phyloP scores from a whole-genome alignment of 108 stramenopile genomes.

The Discostella stelligeroides region DNA sequence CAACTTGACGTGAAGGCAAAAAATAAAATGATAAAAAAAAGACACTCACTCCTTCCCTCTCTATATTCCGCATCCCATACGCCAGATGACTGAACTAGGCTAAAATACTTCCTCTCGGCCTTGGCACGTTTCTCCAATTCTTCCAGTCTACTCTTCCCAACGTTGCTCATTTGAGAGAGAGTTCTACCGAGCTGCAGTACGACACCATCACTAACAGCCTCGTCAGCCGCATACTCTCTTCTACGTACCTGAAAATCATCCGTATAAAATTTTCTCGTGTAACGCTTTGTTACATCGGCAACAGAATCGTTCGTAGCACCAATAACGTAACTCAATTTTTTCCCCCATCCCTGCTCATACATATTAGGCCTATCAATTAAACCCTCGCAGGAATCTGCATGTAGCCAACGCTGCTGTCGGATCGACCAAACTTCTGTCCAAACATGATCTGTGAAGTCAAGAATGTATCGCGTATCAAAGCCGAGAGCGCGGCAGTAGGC shows the following conservation, averaged over 20 bases:
- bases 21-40: background rate
- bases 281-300: slow-evolving; percentile 91
- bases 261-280: slow-evolving; percentile 72
- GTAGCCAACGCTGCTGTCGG: slow-evolving; percentile 75
- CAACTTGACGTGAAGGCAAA: no score
- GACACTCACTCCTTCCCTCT: slow-evolving; percentile 39
- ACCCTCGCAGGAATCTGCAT: slow-evolving; percentile 95
- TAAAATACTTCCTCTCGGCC: slow-evolving; percentile 38
- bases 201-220: slow-evolving; percentile 31
- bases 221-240: slow-evolving; percentile 50
- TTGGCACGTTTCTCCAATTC: slow-evolving; percentile 46
- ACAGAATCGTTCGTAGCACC: slow-evolving; percentile 73
- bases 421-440: slow-evolving; percentile 92
- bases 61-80: slow-evolving; percentile 46
- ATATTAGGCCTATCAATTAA: slow-evolving; percentile 91
- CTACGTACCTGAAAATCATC: slow-evolving; percentile 71
- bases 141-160: slow-evolving; percentile 33
- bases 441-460: slow-evolving; percentile 98
- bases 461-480: slow-evolving; percentile 90
- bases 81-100: slow-evolving; percentile 33
- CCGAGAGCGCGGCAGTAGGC: slow-evolving; percentile 84
- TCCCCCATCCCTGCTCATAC: slow-evolving; percentile 99
- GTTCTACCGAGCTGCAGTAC: slow-evolving; percentile 51
- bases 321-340: slow-evolving; percentile 82
- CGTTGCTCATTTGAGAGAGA: slow-evolving; percentile 27